These are phyloP conservation scores for Gossypium stocksii DNA, from an alignment of 345 rosid genomes.

Conservation along the genomic window DNA sequence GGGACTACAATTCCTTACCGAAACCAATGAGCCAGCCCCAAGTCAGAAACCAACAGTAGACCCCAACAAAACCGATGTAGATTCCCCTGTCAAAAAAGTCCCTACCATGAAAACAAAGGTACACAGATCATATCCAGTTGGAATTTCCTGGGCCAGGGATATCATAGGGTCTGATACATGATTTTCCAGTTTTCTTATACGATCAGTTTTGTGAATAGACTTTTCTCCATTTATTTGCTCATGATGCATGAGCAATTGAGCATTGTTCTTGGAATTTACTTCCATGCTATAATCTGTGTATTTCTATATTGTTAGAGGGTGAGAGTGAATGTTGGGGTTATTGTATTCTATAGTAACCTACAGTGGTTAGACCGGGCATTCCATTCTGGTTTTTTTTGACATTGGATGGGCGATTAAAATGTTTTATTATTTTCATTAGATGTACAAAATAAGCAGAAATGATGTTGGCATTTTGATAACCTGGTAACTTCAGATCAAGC, in stretches of 20 bases:
- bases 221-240: conserved; percentile 1
- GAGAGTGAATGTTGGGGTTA: neutral
- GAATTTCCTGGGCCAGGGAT: conserved; percentile 55
- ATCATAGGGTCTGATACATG: conserved; percentile 17
- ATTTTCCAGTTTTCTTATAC: neutral
- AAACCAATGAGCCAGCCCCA: conserved; percentile 27
- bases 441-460: neutral
- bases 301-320: neutral
- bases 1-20: conserved; percentile 78
- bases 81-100: conserved; percentile 23
- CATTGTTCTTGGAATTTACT: neutral
- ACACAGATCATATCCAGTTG: conserved; percentile 64
- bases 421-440: neutral
- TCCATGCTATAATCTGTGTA: neutral
- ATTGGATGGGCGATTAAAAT: neutral
- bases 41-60: conserved; percentile 27
- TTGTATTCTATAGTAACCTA: neutral
- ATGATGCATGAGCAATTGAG: conserved; percentile 5
- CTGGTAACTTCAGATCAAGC: neutral
- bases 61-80: conserved; percentile 24
- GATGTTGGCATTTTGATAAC: neutral
- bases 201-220: neutral
- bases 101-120: conserved; percentile 38
- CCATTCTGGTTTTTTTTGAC: neutral
- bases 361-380: neutral